Evolutionary conservation across 306 rosid species (phyloP).

Genomic region (Carpinus fangiana): DNA sequence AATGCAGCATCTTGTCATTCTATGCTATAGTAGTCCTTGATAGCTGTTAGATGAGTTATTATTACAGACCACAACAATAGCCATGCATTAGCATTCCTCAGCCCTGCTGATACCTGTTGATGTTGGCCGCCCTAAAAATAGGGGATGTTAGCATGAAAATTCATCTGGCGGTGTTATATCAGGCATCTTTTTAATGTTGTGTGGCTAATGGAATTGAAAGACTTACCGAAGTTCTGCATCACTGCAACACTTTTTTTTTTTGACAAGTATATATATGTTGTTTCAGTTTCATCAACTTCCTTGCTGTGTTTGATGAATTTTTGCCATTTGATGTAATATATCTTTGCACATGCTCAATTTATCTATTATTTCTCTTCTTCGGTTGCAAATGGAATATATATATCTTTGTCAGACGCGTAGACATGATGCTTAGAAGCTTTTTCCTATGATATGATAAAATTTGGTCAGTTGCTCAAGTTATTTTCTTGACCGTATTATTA

Average conservation of each 20-base stretch:
- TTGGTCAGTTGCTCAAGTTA: slow-evolving; percentile 15
- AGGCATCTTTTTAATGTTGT: neutral
- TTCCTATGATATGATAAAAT: neutral
- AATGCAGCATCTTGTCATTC: neutral
- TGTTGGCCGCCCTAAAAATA: neutral
- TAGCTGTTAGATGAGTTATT: neutral
- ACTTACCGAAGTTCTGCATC: neutral
- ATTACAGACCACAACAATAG: too few relatives aligned
- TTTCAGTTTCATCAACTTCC: neutral
- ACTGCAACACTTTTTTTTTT: neutral
- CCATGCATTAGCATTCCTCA: neutral
- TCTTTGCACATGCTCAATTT: neutral
- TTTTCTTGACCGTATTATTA: slow-evolving; percentile 38
- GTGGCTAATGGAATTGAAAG: neutral
- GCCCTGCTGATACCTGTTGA: neutral
- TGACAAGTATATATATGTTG: neutral
- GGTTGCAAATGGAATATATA: too few relatives aligned
- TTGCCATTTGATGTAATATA: neutral
- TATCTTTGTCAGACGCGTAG: neutral
- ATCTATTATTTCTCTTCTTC: neutral
- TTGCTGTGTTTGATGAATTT: neutral
- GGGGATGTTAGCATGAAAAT: neutral
- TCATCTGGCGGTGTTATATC: neutral
- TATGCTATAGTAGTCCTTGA: neutral
- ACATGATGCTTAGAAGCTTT: neutral